Conservation (phyloP, 495 filamentous ascomycete species). For the Penicillium cosmopolitanum region DNA sequence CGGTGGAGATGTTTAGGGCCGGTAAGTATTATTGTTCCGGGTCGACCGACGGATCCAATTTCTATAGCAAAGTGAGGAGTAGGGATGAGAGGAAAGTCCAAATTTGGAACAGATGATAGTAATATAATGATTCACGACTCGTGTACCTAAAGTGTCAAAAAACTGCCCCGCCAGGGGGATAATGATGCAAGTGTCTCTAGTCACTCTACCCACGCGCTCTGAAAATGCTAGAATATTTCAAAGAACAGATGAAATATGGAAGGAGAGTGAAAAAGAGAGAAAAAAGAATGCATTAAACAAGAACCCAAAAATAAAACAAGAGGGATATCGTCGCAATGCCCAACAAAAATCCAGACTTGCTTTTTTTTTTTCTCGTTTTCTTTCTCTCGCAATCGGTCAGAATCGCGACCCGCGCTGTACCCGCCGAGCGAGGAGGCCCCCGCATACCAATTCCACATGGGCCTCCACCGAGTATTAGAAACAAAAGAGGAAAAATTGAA, state of each 20-base stretch:
- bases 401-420: constrained; percentile 28
- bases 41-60: no score
- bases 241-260: constrained; percentile 3
- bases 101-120: neutral
- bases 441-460: constrained; percentile 9
- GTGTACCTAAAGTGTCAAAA: neutral
- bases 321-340: constrained; percentile 34
- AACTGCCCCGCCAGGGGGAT: constrained; percentile 12
- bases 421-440: constrained; percentile 11
- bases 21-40: neutral
- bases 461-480: constrained; percentile 14
- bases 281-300: constrained; percentile 11
- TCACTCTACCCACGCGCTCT: neutral
- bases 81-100: neutral
- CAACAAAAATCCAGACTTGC: constrained; percentile 23
- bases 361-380: constrained; percentile 8
- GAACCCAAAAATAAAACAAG: constrained; percentile 23
- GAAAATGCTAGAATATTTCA: constrained; percentile 5
- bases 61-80: neutral
- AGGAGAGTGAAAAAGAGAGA: constrained; percentile 7
- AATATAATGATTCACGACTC: neutral
- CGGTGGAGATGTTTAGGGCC: neutral
- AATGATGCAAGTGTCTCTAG: constrained; percentile 7
- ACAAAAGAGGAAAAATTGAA: constrained; percentile 1
- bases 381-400: constrained; percentile 10